Evolutionary conservation across 2,329 filamentous ascomycete genomes (phyloP), one percentile per base, ranked within the genome.

Genomic region (Fusarium piperis): DNA sequence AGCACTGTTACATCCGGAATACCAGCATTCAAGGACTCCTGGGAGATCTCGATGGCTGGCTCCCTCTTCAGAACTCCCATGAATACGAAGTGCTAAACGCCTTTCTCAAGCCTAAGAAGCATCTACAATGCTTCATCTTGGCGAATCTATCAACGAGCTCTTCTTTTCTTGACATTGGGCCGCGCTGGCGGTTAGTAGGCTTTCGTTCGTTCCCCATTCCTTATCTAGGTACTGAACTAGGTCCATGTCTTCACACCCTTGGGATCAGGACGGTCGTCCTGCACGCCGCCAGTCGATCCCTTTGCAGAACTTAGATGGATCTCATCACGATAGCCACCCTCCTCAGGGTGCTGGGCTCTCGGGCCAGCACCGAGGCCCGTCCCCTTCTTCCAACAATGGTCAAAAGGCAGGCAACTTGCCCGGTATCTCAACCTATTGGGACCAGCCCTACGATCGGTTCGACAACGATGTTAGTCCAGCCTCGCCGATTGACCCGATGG

Each of bases 271-370:
- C 51, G 72, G 72, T 72, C 72, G 74, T 65, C 67, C 74, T 62
- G 65, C 64, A 57, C 76, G 74, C 64, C 77, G 73, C 59, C 78
- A 73, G 76, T 91, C 91, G 69, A 95, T 96, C 82, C 92, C 92
- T 66, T 84, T 95, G 65, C 91, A 91, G 80, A 88, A 91, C 74
- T 84, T 93, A 36, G 79, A 80, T 61, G 70, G 71, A 33, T 59
- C 74, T 13, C 64, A 71, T 30, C 65, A 65, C 33, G 65, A 68
- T 30, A 55, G 63, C 41, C 53, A 66, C 36, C 56, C 69, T 38
- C 39, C 64, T 23, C 64, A 64, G 28, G 51, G 46, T 51, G 46
- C 60, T 38, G 70, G 63, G 33, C 62, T 63, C 18, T 48, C 64
- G 20, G 58, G 46, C 8, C 67, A 70, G 30, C 67, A 71, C 20